Evolutionary conservation across 164 flowering plant genomes (phyloP), one percentile per base, ranked within the genome.

Genomic region (Nymphaea colorata): DNA sequence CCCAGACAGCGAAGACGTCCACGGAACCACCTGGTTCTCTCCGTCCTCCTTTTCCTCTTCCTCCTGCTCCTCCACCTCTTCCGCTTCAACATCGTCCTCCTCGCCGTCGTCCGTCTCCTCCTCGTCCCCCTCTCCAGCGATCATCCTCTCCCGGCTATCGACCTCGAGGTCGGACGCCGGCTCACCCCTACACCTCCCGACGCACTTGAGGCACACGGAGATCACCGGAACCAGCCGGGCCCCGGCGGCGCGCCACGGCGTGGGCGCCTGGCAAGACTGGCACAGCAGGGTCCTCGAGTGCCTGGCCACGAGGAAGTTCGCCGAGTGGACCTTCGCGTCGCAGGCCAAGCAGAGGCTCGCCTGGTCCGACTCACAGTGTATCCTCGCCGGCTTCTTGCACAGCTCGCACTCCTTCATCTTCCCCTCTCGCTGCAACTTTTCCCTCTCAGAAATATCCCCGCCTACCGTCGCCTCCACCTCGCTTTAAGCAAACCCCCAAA

Each of bases 311-410:
- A 89, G 81, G 64, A 90, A 90, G 67, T 90, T 90, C 8, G 94
- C 96, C 5, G 77, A 62, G 84, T 90, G 96, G 16, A 90, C 92
- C 53, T 75, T 80, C 69, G 78, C 83, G 64, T 90, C 96, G 62
- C 96, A 90, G 69, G 70, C 76, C 91, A 86, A 84, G 73, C 96
- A 90, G 63, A 90, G 66, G 18, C 79, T 83, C 6, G 96, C 96
- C 63, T 81, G 76, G 73, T 90, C 96, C 65, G 96, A 83, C 57
- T 84, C 92, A 76, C 96, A 90, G 75, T 60, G 78, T 75, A 83
- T 82, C 79, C 79, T 78, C 42, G 92, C 96, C 44, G 67, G 64
- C 41, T 41, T 3, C 2, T 76, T 70, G 68, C 93, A 87, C 6
- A 90, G 79, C 75, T 85, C 94, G 65, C 95, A 87, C 47, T 69